A percentile compares a stretch with the other conserved stretches of the same genome.
Conservation (phyloP, 345 rosid species). For the Arabis alpina region DNA sequence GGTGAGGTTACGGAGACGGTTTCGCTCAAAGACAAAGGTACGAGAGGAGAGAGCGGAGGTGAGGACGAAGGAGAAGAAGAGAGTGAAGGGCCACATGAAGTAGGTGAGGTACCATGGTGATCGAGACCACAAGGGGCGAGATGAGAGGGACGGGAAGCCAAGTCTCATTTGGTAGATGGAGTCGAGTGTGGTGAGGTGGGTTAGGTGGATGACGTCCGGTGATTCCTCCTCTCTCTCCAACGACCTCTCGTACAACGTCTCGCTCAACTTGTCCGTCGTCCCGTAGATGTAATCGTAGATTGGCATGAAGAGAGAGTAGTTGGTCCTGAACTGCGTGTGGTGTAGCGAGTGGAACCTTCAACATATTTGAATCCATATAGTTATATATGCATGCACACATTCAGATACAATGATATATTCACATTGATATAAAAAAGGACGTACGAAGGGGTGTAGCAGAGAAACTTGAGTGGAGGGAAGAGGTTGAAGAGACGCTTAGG, state of each 20-base stretch:
- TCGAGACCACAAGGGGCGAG: constrained; percentile 49
- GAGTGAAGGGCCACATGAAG: constrained; percentile 63
- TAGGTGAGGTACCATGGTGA: constrained; percentile 47
- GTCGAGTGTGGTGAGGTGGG: constrained; percentile 60
- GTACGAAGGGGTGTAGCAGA: constrained; percentile 47
- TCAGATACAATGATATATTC: background rate
- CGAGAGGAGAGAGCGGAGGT: constrained; percentile 48
- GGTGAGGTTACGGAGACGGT: constrained; percentile 47
- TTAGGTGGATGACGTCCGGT: constrained; percentile 64
- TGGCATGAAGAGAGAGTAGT: constrained; percentile 72
- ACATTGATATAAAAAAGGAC: background rate
- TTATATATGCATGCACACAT: background rate
- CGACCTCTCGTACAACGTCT: constrained; percentile 45
- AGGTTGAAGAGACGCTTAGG: constrained; percentile 42
- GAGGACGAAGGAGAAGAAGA: constrained; percentile 41
- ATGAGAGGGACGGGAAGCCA: constrained; percentile 62
- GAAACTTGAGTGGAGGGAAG: constrained; percentile 43
- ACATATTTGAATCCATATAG: constrained; percentile 10
- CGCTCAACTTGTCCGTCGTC: constrained; percentile 49
- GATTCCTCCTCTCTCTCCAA: constrained; percentile 49
- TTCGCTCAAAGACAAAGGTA: constrained; percentile 59
- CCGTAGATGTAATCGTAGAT: constrained; percentile 57
- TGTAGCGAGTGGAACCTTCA: constrained; percentile 64
- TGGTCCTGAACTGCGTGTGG: constrained; percentile 67
- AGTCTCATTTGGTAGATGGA: constrained; percentile 62